Conservation (phyloP, 2,329 filamentous ascomycete genomes). For the Fusarium decemcellulare region DNA sequence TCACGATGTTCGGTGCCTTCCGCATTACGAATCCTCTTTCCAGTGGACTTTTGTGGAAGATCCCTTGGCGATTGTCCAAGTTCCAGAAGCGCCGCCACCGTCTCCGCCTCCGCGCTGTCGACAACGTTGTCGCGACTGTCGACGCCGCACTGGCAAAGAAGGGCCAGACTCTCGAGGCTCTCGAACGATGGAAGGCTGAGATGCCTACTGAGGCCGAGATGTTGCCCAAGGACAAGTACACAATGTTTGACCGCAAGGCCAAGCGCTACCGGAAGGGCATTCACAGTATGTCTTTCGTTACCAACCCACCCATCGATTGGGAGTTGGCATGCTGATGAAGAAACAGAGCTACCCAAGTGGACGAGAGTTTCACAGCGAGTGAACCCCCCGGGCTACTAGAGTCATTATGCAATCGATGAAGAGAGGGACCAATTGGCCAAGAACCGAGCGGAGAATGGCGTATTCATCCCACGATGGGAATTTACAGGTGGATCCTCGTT, state of each 20-base stretch:
- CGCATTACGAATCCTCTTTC: slow-evolving; percentile 82
- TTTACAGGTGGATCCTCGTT: slow-evolving; percentile 32
- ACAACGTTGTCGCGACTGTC: slow-evolving; percentile 87
- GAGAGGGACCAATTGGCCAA: slow-evolving; percentile 19
- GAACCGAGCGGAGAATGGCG: slow-evolving; percentile 39
- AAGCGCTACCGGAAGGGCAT: slow-evolving; percentile 97
- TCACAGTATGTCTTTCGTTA: slow-evolving; percentile 79
- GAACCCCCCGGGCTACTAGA: slow-evolving; percentile 94
- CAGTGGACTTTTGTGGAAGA: slow-evolving; percentile 94
- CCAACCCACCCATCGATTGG: background rate
- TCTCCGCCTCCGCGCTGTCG: slow-evolving; percentile 85
- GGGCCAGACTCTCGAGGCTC: slow-evolving; percentile 79
- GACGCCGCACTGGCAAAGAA: slow-evolving; percentile 83
- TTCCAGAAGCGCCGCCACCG: slow-evolving; percentile 93
- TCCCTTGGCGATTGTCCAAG: slow-evolving; percentile 93
- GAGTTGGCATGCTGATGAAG: slow-evolving; percentile 35
- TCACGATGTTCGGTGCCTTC: slow-evolving; percentile 86
- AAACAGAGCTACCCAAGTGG: slow-evolving; percentile 87
- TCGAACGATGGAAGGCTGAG: slow-evolving; percentile 93
- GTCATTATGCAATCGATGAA: slow-evolving; percentile 20
- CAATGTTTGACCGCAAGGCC: slow-evolving; percentile 95
- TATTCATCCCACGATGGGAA: slow-evolving; percentile 39
- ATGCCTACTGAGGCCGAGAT: slow-evolving; percentile 98
- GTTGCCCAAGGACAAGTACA: slow-evolving; percentile 97
- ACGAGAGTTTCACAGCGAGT: slow-evolving; percentile 93